phyloP scores from a whole-genome alignment of 176 grass and related monocot genomes.

The Lolium perenne region DNA sequence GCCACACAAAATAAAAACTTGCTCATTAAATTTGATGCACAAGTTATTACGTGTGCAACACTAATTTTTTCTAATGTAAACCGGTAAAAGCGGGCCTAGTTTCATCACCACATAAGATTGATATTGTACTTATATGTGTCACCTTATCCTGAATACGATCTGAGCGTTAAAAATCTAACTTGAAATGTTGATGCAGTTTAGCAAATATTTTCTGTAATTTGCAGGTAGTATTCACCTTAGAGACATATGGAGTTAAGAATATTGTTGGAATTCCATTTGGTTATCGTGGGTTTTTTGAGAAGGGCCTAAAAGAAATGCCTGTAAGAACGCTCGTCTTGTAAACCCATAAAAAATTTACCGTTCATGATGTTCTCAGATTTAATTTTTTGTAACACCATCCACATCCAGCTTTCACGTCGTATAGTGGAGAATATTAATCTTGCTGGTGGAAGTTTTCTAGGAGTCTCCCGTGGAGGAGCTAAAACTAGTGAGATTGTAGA shows the following conservation, averaged over 20 bases:
- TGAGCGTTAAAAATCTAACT: background rate
- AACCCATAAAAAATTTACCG: slow-evolving; percentile 4
- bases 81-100: background rate
- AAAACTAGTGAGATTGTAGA: slow-evolving; percentile 88
- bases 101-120: slow-evolving; percentile 4
- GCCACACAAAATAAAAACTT: background rate
- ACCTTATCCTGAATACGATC: background rate
- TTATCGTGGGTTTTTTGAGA: slow-evolving; percentile 89
- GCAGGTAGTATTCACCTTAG: slow-evolving; percentile 77
- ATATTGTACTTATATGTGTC: background rate
- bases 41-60: background rate
- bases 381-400: slow-evolving; percentile 30
- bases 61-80: background rate
- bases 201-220: slow-evolving; percentile 6
- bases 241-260: slow-evolving; percentile 95
- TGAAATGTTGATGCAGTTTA: background rate
- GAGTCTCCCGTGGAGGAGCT: slow-evolving; percentile 90
- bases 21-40: slow-evolving; percentile 21
- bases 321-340: slow-evolving; percentile 51
- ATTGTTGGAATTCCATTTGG: slow-evolving; percentile 94
- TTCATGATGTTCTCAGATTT: background rate
- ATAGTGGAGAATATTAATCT: slow-evolving; percentile 99
- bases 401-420: slow-evolving; percentile 73
- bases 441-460: slow-evolving; percentile 89
- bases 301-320: slow-evolving; percentile 80